Base-by-base conservation (phyloP, 306 rosid genomes). In the Spatholobus suberectus region DNA sequence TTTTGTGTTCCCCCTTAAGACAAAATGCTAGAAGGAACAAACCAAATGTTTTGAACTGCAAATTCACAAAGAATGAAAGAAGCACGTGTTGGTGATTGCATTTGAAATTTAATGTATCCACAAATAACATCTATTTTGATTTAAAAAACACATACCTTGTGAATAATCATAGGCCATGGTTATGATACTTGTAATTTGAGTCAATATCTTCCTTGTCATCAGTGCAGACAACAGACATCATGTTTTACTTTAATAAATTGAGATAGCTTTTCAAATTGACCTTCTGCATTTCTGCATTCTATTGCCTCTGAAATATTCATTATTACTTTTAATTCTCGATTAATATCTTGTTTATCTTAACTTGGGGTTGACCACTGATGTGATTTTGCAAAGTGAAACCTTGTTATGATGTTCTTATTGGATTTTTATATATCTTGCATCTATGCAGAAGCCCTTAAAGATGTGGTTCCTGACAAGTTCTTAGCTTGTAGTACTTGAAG, bases 371-470 rank as follows among this genome's bases (percentile, higher is more conserved):
- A 2, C 70, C 75, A 58, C 34, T 46, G n/a, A 54, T 73, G 65
- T 62, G 55, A 76, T 62, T 62, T 47, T 81, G 34, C 47, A 18
- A 73, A 49, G 34, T 35, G 52, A 73, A 81, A 73, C 47, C 55
- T 44, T 61, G 26, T 32, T 54, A 5, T 58, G 27, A 17, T 47
- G 10, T 73, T 70, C 46, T 24, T 73, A 41, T 44, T 55, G 37
- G 15, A 29, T n/a, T 57, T 70, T 43, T 80, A 58, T 41, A 55
- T 71, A 81, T 43, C n/a, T 72, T 41, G 61, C 44, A 41, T 70
- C 35, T 44, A 44, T 71, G 65, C 78, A 18, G 49, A 54, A 38
- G 49, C 70, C 71, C 62, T 29, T 71, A 71, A 72, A 59, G 47
- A 55, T 66, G 57, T 62, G 73, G 40, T 81, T 43, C 35, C 18